These are phyloP conservation scores for Cadophora gregata DNA, from an alignment of 2,329 filamentous ascomycete species.

Conservation along the genomic window DNA sequence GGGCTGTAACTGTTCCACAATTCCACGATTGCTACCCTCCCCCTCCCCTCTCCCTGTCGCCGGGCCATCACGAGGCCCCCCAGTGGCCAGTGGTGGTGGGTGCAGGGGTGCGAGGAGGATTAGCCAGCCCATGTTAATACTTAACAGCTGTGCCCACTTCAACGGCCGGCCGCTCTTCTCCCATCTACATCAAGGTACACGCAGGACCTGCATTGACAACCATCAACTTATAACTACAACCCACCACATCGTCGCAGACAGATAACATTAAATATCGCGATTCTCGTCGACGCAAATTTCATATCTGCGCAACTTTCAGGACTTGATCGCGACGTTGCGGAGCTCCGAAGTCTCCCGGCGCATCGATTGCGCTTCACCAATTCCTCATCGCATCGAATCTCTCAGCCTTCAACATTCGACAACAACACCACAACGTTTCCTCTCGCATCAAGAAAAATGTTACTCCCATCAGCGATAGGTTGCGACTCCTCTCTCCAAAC, in stretches of 20 bases:
- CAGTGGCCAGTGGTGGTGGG: background rate
- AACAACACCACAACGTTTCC: constrained; percentile 9
- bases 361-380: constrained; percentile 25
- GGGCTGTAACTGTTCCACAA: constrained; percentile 10
- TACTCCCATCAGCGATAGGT: constrained; percentile 63
- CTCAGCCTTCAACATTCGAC: constrained; percentile 13
- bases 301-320: background rate
- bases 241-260: constrained; percentile 29
- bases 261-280: constrained; percentile 18
- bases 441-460: constrained; percentile 50
- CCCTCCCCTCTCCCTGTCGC: too few species aligned
- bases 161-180: constrained; percentile 23
- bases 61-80: constrained; percentile 24
- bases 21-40: constrained; percentile 1
- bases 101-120: background rate
- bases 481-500: constrained; percentile 55
- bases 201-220: constrained; percentile 21
- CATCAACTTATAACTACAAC: constrained; percentile 21
- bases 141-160: constrained; percentile 24
- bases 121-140: constrained; percentile 29
- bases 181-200: constrained; percentile 15
- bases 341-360: constrained; percentile 35
- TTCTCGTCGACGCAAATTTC: constrained; percentile 20
- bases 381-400: constrained; percentile 26
- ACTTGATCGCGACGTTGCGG: constrained; percentile 9